Percentiles rank a stretch among this genome's conserved stretches.
These are phyloP conservation scores for Rhodotorula babjevae DNA, from an alignment of 768 basidiomycete species.

Conservation along the genomic window DNA sequence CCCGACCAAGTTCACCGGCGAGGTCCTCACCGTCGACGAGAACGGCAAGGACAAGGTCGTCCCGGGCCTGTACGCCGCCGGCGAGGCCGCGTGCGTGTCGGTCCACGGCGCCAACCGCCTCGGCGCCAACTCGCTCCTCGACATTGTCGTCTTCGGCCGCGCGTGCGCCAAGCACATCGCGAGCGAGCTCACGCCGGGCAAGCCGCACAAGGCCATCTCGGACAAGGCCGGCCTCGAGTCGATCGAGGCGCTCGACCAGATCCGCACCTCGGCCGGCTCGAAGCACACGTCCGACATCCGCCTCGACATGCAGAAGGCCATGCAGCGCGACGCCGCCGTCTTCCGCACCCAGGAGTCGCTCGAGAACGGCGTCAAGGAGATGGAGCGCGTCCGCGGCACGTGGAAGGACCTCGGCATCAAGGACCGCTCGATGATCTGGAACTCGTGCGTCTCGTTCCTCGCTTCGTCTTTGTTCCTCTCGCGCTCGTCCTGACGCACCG, in stretches of 20 bases:
- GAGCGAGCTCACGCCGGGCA: conserved; percentile 80
- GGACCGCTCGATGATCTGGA: conserved; percentile 99
- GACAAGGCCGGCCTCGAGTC: conserved; percentile 78
- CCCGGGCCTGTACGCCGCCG: conserved; percentile 94
- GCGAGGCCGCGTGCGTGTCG: conserved; percentile 97
- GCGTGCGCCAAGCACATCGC: conserved; percentile 98
- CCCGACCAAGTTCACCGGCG: conserved; percentile 96
- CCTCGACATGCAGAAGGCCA: conserved; percentile 95
- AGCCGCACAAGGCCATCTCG: conserved; percentile 80
- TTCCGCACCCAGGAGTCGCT: conserved; percentile 71
- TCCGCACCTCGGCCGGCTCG: conserved; percentile 74
- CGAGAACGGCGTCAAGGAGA: conserved; percentile 86
- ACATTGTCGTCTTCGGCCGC: conserved; percentile 98
- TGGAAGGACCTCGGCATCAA: conserved; percentile 91
- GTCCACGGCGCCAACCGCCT: conserved; percentile 99
- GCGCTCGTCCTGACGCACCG: background rate
- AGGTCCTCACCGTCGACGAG: conserved; percentile 81
- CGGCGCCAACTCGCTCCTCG: conserved; percentile 96
- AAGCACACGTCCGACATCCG: conserved; percentile 85
- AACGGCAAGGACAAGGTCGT: conserved; percentile 89
- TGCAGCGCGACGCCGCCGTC: conserved; percentile 88
- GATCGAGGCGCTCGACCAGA: conserved; percentile 82
- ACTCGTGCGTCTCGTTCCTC: conserved; percentile 63
- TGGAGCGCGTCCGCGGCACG: conserved; percentile 77
- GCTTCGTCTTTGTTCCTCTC: background rate